Percentiles rank a stretch among this genome's conserved stretches.
phyloP scores from a whole-genome alignment of 177 flowering plant species.

The Vitis hybrid region DNA sequence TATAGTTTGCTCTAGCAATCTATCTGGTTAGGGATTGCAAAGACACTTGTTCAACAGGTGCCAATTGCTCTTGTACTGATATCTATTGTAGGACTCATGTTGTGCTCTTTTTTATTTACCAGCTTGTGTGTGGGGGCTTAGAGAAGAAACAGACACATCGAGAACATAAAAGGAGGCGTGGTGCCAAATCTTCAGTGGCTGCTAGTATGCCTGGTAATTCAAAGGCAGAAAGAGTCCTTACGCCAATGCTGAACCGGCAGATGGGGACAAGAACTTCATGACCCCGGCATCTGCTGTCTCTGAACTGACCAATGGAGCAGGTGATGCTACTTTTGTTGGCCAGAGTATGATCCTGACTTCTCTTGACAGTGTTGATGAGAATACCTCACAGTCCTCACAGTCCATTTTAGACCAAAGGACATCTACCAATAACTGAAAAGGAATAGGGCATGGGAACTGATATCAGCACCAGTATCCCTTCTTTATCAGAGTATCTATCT shows the following conservation, averaged over 20 bases:
- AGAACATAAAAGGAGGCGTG: background rate
- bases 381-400: background rate
- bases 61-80: background rate
- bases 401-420: background rate
- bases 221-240: background rate
- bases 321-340: too few species aligned
- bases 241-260: background rate
- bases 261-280: conserved; percentile 1
- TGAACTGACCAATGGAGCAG: background rate
- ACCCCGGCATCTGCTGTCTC: conserved; percentile 1
- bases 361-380: too few species aligned
- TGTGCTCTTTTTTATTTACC: background rate
- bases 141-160: conserved; percentile 1
- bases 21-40: too few species aligned
- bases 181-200: conserved; percentile 1
- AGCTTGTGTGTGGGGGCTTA: conserved; percentile 19
- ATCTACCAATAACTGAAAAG: background rate
- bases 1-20: too few species aligned
- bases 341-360: too few species aligned
- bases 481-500: too few species aligned
- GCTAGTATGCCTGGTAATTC: background rate
- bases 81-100: background rate
- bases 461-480: too few species aligned
- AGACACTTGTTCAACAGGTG: too few species aligned
- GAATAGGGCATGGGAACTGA: too few species aligned